Evolutionary conservation across 208 protist species (phyloP).

Genomic region (Leishmania martiniquensis): DNA sequence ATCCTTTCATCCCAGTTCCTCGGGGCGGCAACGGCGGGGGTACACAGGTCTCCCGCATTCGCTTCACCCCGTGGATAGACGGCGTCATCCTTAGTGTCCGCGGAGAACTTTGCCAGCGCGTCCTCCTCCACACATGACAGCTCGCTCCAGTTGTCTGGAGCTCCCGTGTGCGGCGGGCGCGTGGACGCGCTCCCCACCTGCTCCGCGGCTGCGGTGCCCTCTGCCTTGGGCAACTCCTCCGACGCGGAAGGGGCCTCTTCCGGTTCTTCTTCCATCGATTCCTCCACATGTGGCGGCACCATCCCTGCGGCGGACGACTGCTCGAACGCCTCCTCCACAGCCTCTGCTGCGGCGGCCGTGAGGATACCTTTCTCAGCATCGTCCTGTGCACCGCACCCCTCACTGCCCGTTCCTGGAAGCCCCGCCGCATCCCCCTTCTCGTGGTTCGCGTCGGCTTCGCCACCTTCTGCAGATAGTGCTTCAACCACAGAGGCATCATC

Average conservation of each 20-base stretch:
- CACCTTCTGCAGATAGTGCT: background rate
- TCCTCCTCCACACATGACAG: background rate
- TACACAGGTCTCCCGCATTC: background rate
- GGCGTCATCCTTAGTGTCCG: background rate
- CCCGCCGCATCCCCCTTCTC: background rate
- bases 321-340: background rate
- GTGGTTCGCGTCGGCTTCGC: background rate
- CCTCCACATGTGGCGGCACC: background rate
- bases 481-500: background rate
- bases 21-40: background rate
- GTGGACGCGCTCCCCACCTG: background rate
- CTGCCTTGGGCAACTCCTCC: background rate
- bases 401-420: background rate
- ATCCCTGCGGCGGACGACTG: background rate
- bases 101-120: background rate
- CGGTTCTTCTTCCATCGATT: background rate
- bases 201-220: background rate
- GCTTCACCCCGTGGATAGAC: background rate
- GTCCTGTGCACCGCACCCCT: background rate
- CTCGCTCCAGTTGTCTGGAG: background rate
- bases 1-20: background rate
- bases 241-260: background rate
- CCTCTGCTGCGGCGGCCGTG: background rate
- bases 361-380: background rate
- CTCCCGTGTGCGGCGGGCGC: background rate